Evolutionary conservation across 306 rosid genomes (phyloP), one percentile per base, ranked within the genome.

Genomic region (Cyamopsis tetragonoloba): DNA sequence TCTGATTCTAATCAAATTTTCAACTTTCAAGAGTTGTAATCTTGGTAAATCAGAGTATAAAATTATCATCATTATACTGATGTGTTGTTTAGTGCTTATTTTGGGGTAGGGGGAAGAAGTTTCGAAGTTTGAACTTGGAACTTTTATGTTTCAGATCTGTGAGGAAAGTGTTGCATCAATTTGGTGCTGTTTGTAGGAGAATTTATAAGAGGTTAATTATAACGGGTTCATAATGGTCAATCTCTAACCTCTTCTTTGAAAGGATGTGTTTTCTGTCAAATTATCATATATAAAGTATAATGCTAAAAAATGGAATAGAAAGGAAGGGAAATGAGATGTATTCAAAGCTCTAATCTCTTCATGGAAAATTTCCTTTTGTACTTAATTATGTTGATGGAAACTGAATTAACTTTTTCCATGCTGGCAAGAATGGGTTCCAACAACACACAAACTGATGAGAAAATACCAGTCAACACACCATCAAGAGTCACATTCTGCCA

Each of bases 401-500:
- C 62, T 66, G 7, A 43, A 27, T 50, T 72, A 55, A 10, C 68
- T 73, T 68, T n/a, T n/a, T n/a, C n/a, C n/a, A n/a, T 70, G 48
- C 46, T 54, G 22, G 35, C 68, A 27, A 42, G 27, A 49, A 85
- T 85, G 90, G 72, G 50, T 64, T 71, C 80, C 41, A 62, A 64
- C 47, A 53, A 38, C 30, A 19, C 38, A 57, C 66, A 57, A 31
- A 23, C 20, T 23, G 72, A 79, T 56, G 66, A 72, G 72, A 54
- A 70, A 48, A 7, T 24, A 39, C 18, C 67, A 7, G 56, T 34
- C 14, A 48, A 48, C 8, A 27, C 72, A 68, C 50, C 69, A 32
- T 14, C 83, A 67, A 55, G 31, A 14, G 67, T 39, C 27, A 22
- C 86, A 68, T 85, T 79, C 71, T 86, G 95, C 59, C 81, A 79